phyloP scores from a whole-genome alignment of 805 yeast species.

The Lipomyces kockii region DNA sequence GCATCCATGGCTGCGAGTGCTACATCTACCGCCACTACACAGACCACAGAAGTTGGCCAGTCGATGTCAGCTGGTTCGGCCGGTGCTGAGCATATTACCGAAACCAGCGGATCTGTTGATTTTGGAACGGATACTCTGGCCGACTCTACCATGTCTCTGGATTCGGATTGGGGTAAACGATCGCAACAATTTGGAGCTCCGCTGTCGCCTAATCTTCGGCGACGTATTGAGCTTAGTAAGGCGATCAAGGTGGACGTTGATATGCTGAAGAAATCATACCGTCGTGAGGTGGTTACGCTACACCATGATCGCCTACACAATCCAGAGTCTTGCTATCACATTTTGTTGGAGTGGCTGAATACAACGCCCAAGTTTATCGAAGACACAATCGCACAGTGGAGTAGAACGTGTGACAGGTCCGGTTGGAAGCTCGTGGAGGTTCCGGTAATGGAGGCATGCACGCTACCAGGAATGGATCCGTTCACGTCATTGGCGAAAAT shows the following conservation, averaged over 20 bases:
- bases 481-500: constrained; percentile 84
- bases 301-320: constrained; percentile 93
- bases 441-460: constrained; percentile 86
- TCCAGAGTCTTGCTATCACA: constrained; percentile 92
- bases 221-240: constrained; percentile 63
- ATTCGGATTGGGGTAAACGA: constrained; percentile 22
- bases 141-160: constrained; percentile 33
- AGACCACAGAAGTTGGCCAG: constrained; percentile 14
- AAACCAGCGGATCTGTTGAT: constrained; percentile 1
- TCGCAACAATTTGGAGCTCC: constrained; percentile 21
- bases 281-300: constrained; percentile 77
- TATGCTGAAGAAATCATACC: constrained; percentile 67
- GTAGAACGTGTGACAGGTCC: constrained; percentile 80
- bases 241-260: constrained; percentile 75
- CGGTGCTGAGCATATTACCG: background rate
- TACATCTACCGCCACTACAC: constrained; percentile 2
- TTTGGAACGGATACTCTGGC: constrained; percentile 12
- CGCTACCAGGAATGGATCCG: constrained; percentile 77
- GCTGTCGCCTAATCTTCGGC: constrained; percentile 14
- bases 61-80: background rate
- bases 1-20: background rate
- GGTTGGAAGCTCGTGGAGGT: constrained; percentile 83
- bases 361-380: constrained; percentile 85
- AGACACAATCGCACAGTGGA: constrained; percentile 75
- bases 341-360: constrained; percentile 89